Evolutionary conservation across 306 rosid genomes (phyloP), one percentile per base, ranked within the genome.

Genomic region (Vicia faba): DNA sequence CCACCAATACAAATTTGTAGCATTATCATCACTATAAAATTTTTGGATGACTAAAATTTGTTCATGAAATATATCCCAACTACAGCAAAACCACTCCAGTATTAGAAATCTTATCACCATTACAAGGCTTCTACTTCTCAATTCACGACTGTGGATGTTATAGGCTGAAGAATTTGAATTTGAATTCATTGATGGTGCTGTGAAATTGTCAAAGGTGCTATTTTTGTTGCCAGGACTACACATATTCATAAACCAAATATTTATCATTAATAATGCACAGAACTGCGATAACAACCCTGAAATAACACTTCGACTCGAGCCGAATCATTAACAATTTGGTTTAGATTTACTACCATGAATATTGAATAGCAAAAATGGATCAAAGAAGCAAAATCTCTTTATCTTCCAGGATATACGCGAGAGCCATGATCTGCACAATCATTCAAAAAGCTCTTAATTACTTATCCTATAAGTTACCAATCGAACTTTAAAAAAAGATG

Each of bases 181-280:
- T 4, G 96, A 89, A 73, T 89, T 89, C 86, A 85, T 70, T 7
- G 95, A 83, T 55, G 95, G 95, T 29, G 88, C 89, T 31, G 89
- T 87, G 40, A 87, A 54, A 68, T 87, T 85, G 39, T 62, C 78
- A 4, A 78, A 35, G n/a, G 84, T 79, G 64, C 86, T 84, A 61
- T 85, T 85, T 75, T 71, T 81, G 23, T 71, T 81, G 23, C 95
- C 96, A 45, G 74, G 67, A 75, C 96, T 89, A 85, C 71, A 81
- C 75, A 75, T 36, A 70, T 66, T 56, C 66, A 61, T 12, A 35
- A 60, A 25, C 11, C 71, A 68, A 18, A 16, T 50, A 82, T 61
- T 70, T 43, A 36, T 59, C 35, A 75, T 81, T 38, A 57, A 49
- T 20, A 23, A 29, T 41, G 33, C 36, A 54, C 7, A 33, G 38